phyloP scores from a whole-genome alignment of 192 early-diverging fungal genomes.

The Linnemannia zychae region DNA sequence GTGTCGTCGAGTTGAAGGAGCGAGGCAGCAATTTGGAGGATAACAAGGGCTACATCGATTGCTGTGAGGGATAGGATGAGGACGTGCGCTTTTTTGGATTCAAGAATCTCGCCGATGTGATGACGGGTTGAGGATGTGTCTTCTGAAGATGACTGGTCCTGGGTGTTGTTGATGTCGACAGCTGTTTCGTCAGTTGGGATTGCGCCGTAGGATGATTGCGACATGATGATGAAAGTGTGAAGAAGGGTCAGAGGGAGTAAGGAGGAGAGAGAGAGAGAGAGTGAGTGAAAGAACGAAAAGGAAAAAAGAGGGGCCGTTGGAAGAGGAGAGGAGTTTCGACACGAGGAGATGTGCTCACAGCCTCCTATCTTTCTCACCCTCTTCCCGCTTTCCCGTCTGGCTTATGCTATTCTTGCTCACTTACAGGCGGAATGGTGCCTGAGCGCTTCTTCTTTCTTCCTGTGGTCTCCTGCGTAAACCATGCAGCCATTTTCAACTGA shows the following conservation, averaged over 20 bases:
- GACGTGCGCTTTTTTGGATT: constrained; percentile 46
- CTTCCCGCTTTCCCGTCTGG: not conserved
- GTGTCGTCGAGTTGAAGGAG: constrained; percentile 32
- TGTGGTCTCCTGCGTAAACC: not conserved
- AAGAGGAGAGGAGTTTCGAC: not conserved
- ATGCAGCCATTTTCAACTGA: not conserved
- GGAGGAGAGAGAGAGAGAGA: not conserved
- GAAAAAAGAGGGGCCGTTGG: not conserved
- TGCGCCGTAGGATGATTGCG: constrained; percentile 35
- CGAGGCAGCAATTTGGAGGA: constrained; percentile 48
- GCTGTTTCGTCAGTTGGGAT: constrained; percentile 29
- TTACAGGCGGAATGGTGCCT: not conserved
- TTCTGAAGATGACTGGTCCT: not conserved
- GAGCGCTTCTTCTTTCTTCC: not conserved
- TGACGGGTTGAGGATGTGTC: constrained; percentile 8
- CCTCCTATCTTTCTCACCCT: not conserved
- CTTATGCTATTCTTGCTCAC: not conserved
- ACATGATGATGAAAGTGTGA: not conserved
- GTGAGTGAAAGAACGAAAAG: not conserved
- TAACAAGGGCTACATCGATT: constrained; percentile 54
- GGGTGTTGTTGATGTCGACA: not conserved
- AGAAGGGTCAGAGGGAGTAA: not conserved
- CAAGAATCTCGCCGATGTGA: constrained; percentile 42
- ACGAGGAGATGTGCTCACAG: not conserved
- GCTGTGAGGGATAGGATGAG: constrained; percentile 46